These are phyloP conservation scores for Garcia nutans DNA, from an alignment of 345 rosid genomes.

Conservation along the genomic window DNA sequence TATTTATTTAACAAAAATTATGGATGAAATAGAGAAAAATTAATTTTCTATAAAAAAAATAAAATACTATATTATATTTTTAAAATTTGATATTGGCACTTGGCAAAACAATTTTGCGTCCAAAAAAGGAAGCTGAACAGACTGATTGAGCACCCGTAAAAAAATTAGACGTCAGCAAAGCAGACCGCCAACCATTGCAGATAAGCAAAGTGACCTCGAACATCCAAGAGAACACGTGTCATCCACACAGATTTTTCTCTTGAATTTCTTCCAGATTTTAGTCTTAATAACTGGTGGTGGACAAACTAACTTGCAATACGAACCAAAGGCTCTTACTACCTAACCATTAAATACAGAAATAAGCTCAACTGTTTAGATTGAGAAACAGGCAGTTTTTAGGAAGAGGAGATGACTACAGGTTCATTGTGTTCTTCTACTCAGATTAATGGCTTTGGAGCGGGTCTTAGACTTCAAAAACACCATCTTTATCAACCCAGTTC, in stretches of 20 bases:
- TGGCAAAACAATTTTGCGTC: background rate
- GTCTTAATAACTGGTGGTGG: constrained; percentile 1
- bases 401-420: constrained; percentile 42
- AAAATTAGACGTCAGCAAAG: constrained; percentile 8
- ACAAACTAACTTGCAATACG: background rate
- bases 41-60: background rate
- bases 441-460: constrained; percentile 55
- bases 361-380: background rate
- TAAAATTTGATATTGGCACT: background rate
- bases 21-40: too few species aligned
- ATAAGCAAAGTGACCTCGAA: constrained; percentile 38
- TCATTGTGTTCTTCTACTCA: constrained; percentile 59
- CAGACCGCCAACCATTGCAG: constrained; percentile 50
- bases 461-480: constrained; percentile 40
- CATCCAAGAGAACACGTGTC: constrained; percentile 39
- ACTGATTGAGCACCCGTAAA: too few species aligned
- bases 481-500: constrained; percentile 41
- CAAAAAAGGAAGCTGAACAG: too few species aligned
- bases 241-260: background rate
- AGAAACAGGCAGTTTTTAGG: background rate
- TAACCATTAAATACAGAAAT: constrained; percentile 13
- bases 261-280: constrained; percentile 10
- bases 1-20: too few species aligned
- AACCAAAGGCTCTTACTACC: constrained; percentile 20
- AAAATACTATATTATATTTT: background rate